phyloP scores from a whole-genome alignment of 495 filamentous ascomycete genomes.

The Chaetomium cochliodes region DNA sequence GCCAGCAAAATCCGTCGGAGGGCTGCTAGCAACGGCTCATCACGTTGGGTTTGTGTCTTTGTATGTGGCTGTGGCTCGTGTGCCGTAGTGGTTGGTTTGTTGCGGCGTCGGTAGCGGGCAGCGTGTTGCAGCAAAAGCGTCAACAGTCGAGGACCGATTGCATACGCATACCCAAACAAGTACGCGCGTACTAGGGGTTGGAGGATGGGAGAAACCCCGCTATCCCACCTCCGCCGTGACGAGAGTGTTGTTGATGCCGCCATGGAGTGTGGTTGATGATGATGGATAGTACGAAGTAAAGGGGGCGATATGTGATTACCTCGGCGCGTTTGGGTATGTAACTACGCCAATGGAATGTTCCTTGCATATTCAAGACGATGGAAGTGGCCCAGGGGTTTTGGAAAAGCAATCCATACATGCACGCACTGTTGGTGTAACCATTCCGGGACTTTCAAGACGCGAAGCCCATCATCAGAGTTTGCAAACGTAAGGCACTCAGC shows the following conservation, averaged over 20 bases:
- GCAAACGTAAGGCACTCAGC: too few species aligned
- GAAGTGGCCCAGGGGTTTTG: too few species aligned
- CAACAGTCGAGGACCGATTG: conserved; percentile 64
- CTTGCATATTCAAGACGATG: too few species aligned
- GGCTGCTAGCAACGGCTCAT: conserved; percentile 42
- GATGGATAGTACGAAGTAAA: neutral
- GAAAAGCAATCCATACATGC: too few species aligned
- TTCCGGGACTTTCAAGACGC: too few species aligned
- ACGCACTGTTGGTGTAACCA: too few species aligned
- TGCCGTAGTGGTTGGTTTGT: conserved; percentile 35
- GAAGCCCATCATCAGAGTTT: too few species aligned
- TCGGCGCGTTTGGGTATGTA: neutral
- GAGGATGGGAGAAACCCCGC: conserved; percentile 43
- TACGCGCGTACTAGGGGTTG: conserved; percentile 72
- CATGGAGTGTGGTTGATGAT: neutral
- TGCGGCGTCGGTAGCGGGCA: conserved; percentile 41
- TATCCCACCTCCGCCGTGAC: conserved; percentile 35
- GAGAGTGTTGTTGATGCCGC: neutral
- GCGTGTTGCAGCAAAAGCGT: conserved; percentile 52
- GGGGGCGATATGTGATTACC: neutral
- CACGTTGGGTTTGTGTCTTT: neutral
- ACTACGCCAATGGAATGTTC: neutral
- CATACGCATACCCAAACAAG: conserved; percentile 69
- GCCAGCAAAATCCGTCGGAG: conserved; percentile 45
- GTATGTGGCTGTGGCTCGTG: neutral